Conservation (phyloP, 1,284 basidiomycete species). For the Trichosporon sp. region DNA sequence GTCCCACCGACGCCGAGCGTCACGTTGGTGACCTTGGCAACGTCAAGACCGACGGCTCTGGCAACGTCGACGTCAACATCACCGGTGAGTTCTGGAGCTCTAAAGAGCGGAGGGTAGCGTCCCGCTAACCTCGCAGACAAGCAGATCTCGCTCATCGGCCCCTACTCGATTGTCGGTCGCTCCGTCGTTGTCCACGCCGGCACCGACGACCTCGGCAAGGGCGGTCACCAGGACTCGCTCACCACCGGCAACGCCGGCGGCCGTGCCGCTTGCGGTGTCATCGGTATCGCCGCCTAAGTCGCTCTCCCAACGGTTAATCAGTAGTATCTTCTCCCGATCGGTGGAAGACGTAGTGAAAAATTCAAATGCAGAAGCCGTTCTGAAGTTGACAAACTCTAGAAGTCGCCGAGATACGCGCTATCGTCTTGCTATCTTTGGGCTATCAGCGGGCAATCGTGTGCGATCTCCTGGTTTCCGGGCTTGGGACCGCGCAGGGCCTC, state of each 20-base stretch:
- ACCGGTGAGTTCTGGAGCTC: constrained; percentile 38
- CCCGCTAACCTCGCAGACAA: constrained; percentile 57
- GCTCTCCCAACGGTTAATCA: neutral
- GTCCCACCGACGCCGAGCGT: constrained; percentile 62
- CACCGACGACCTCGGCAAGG: constrained; percentile 72
- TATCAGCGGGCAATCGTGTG: neutral
- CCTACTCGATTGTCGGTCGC: constrained; percentile 69
- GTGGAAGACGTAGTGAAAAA: constrained; percentile 4
- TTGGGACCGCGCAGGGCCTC: constrained; percentile 5
- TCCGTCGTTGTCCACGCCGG: constrained; percentile 65
- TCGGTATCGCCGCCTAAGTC: constrained; percentile 48
- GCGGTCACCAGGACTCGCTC: constrained; percentile 67
- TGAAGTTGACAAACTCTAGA: neutral
- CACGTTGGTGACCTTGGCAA: constrained; percentile 77
- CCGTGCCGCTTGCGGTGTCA: constrained; percentile 72
- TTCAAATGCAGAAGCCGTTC: constrained; percentile 11
- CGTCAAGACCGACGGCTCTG: constrained; percentile 64
- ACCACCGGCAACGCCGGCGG: constrained; percentile 75
- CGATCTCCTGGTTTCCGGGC: neutral
- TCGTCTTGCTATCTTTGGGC: neutral
- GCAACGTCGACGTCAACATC: constrained; percentile 65
- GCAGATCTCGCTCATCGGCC: constrained; percentile 69
- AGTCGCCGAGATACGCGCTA: constrained; percentile 2
- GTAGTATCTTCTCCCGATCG: neutral
- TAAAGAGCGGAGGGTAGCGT: neutral